These are phyloP conservation scores for Papilionanthe hybrid DNA, from an alignment of 116 monocot genomes.

Conservation along the genomic window DNA sequence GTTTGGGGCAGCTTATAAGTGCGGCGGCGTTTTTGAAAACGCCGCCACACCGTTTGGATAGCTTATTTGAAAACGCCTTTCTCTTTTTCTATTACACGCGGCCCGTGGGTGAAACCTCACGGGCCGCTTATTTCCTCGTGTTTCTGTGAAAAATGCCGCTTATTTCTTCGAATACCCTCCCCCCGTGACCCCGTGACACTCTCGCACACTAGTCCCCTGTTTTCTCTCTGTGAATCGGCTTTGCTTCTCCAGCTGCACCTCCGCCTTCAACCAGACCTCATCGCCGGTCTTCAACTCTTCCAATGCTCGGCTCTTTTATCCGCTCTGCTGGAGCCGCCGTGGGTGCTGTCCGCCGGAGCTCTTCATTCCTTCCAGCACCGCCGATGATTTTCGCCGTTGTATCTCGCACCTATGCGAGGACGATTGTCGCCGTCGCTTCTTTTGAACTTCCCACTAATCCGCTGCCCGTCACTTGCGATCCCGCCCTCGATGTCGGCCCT, in stretches of 20 bases:
- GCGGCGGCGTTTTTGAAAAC: no score
- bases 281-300: constrained; percentile 1
- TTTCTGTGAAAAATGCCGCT: no score
- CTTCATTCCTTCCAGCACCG: background rate
- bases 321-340: constrained; percentile 25
- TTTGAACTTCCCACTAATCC: constrained; percentile 54
- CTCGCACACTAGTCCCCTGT: no score
- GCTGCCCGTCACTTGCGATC: constrained; percentile 48
- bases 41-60: no score
- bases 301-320: constrained; percentile 35
- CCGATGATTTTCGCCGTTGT: background rate
- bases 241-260: background rate
- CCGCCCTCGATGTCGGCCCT: constrained; percentile 72
- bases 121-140: no score
- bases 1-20: no score
- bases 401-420: constrained; percentile 28
- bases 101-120: no score
- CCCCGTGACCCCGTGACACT: no score
- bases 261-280: background rate
- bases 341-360: background rate
- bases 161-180: no score
- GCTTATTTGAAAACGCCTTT: no score
- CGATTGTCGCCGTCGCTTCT: constrained; percentile 14
- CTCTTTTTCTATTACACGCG: no score
- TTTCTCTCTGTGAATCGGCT: no score